These are phyloP conservation scores for Diaporthe humulicola DNA, from an alignment of 2,329 filamentous ascomycete species.

Conservation along the genomic window DNA sequence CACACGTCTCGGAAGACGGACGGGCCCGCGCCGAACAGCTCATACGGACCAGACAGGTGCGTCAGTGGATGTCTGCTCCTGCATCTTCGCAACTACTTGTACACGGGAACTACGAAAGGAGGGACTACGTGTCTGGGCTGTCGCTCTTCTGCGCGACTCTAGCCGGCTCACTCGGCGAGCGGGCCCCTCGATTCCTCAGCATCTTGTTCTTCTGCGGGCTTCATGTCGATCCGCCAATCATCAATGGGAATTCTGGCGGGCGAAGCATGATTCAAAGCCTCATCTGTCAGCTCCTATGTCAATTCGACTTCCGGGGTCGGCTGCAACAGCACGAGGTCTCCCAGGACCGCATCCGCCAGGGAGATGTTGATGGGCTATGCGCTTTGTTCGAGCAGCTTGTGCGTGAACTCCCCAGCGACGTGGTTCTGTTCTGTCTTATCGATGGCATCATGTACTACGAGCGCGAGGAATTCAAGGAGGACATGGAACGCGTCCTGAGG, in stretches of 20 bases:
- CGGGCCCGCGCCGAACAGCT: constrained; percentile 14
- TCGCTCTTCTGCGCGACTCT: constrained; percentile 26
- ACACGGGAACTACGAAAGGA: neutral
- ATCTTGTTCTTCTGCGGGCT: constrained; percentile 31
- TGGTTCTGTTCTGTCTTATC: neutral
- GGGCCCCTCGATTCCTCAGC: neutral
- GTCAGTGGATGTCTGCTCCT: neutral
- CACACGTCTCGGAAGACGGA: neutral
- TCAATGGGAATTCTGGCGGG: constrained; percentile 2
- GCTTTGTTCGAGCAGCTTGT: neutral
- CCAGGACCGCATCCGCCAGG: neutral
- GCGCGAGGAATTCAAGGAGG: neutral
- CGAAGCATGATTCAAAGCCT: constrained; percentile 20
- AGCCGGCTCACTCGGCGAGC: neutral
- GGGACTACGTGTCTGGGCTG: neutral
- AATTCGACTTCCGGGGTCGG: neutral
- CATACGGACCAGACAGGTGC: neutral
- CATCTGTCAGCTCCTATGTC: constrained; percentile 13
- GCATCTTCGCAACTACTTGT: constrained; percentile 12
- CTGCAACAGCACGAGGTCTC: neutral
- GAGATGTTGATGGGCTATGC: neutral
- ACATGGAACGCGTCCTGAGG: neutral
- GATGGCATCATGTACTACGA: constrained; percentile 24
- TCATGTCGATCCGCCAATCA: neutral
- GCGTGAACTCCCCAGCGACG: neutral